phyloP scores from a whole-genome alignment of 768 basidiomycete species.

The Hygrophorus russula region DNA sequence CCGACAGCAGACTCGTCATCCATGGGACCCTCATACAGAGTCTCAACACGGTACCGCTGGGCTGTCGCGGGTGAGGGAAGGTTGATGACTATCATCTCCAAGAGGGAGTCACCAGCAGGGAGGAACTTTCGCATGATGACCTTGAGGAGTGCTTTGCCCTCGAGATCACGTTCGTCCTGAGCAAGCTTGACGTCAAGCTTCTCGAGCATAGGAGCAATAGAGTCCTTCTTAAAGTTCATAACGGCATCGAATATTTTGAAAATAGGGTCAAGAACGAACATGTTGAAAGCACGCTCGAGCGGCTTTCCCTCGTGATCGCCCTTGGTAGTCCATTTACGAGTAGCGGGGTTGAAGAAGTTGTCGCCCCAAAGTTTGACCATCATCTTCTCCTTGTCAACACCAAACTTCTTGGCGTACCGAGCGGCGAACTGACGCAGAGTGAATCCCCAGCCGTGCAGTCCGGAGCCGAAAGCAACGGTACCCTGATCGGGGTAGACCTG shows the following conservation, averaged over 20 bases:
- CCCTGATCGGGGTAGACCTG: conserved; percentile 99
- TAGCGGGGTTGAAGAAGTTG: conserved; percentile 97
- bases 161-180: conserved; percentile 82
- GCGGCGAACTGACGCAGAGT: conserved; percentile 94
- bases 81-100: conserved; percentile 99
- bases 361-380: conserved; percentile 98
- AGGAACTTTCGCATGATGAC: conserved; percentile 99
- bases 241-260: conserved; percentile 97
- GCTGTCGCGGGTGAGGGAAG: conserved; percentile 96
- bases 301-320: conserved; percentile 68
- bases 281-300: conserved; percentile 98
- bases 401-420: conserved; percentile 96
- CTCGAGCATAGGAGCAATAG: conserved; percentile 72
- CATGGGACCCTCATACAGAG: conserved; percentile 99
- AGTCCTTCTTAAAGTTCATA: conserved; percentile 99
- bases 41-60: conserved; percentile 98
- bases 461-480: conserved; percentile 97
- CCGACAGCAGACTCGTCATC: conserved; percentile 98
- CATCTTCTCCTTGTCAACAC: conserved; percentile 98
- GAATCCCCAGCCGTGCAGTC: conserved; percentile 99
- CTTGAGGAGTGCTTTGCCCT: conserved; percentile 94
- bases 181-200: conserved; percentile 93
- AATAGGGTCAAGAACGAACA: conserved; percentile 98
- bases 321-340: conserved; percentile 90
- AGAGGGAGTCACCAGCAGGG: conserved; percentile 93